phyloP scores from a whole-genome alignment of 495 filamentous ascomycete genomes.

The Trichoderma gamsii region DNA sequence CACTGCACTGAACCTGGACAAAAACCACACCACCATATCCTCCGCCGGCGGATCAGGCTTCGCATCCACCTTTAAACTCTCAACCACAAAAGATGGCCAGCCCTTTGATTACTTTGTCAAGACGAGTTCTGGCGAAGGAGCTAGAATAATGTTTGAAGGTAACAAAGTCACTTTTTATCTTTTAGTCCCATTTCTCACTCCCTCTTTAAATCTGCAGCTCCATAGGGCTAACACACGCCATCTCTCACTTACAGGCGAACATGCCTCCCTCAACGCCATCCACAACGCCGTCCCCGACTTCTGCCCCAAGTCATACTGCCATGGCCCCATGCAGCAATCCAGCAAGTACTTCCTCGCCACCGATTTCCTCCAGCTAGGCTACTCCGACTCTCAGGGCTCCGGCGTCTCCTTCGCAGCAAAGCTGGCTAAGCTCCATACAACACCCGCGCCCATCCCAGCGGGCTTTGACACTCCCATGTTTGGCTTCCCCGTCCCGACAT shows the following conservation, averaged over 20 bases:
- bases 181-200: neutral
- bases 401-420: conserved; percentile 60
- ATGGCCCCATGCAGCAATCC: conserved; percentile 53
- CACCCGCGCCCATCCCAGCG: conserved; percentile 58
- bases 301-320: conserved; percentile 65
- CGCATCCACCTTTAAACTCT: conserved; percentile 65
- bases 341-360: conserved; percentile 66
- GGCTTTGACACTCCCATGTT: conserved; percentile 57
- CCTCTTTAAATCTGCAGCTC: neutral
- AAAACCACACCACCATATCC: conserved; percentile 50
- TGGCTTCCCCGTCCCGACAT: conserved; percentile 76
- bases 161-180: neutral
- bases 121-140: conserved; percentile 56
- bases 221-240: neutral
- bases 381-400: conserved; percentile 30
- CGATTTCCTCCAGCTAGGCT: conserved; percentile 67
- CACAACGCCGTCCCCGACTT: conserved; percentile 62
- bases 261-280: conserved; percentile 76
- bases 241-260: conserved; percentile 56
- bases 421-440: conserved; percentile 73
- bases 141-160: conserved; percentile 71
- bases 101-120: conserved; percentile 74
- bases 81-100: conserved; percentile 44
- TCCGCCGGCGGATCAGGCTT: conserved; percentile 68
- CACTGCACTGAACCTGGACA: conserved; percentile 59